Evolutionary conservation across 1,139 yeast species (phyloP), one percentile per base, ranked within the genome.

Genomic region (Zygotorulaspora mrakii): DNA sequence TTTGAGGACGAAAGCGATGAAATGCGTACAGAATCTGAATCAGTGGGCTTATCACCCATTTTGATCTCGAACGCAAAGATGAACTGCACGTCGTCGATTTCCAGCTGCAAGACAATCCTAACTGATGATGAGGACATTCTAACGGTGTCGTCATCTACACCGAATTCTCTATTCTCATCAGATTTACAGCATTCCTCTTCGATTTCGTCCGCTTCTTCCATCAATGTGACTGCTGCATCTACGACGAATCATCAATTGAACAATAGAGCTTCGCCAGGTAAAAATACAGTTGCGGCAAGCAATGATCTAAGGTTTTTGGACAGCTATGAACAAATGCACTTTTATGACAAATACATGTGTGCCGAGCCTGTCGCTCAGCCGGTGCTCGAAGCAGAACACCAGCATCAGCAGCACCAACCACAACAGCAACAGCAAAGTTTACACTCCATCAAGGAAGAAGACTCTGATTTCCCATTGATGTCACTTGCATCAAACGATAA

Each of bases 1-100:
- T 59, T 57, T 36, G 62, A 59, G 33, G 61, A 56, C 31, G 55
- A 51, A 28, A 54, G 54, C 8, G 49, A 42, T 13, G 61, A 55
- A 20, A 57, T 53, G 36, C 48, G 47, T 37, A 49, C 50, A 7
- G 28, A 18, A 3, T 37, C 20, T 9, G 37, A 35, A 10, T 31
- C 11, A 2, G 17, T 28, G 22, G 8, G 23, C 24, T 26, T 17
- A 11, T 42, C 40, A n/a, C 46, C 47, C 3, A 18, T 40, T 30
- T 33, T 43, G 26, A 42, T 38, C 33, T 16, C 46, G 11, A 42
- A 36, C 31, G 41, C 46, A 6, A 42, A 41, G 38, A 49, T 48
- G 52, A 42, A 34, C n/a, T 40, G 35, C 6, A 43, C 50, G 8
- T 38, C 45, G 18, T 49, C 55, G 20, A 39, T 46, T 28, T 41